Evolutionary conservation across 257 asterid genomes (phyloP).

Genomic region (Forsythia suspensa): DNA sequence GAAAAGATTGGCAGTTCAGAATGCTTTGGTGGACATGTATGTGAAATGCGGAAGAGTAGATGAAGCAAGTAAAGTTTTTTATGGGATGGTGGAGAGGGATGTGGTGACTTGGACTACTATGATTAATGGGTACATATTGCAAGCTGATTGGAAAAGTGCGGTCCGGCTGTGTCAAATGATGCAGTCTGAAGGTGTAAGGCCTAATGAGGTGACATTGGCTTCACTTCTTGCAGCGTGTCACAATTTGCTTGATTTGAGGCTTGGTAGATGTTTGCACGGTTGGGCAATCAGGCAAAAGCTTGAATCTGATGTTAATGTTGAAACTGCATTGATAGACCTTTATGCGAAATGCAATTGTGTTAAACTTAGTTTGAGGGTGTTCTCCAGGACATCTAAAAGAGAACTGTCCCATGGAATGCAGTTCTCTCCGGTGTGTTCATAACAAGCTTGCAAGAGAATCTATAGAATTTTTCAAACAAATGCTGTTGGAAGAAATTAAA

Average conservation of each 20-base stretch:
- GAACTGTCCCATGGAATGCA: constrained; percentile 89
- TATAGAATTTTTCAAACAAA: constrained; percentile 63
- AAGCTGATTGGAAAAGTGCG: constrained; percentile 42
- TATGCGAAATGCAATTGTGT: constrained; percentile 71
- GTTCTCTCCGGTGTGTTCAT: constrained; percentile 67
- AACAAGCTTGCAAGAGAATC: constrained; percentile 63
- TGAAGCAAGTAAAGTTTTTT: constrained; percentile 63
- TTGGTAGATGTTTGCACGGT: constrained; percentile 88
- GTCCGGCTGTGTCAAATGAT: constrained; percentile 57
- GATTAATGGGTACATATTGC: constrained; percentile 68
- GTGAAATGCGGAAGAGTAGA: constrained; percentile 69
- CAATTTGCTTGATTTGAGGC: constrained; percentile 52
- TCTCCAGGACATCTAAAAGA: constrained; percentile 58
- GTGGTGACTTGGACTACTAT: constrained; percentile 85
- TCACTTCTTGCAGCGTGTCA: constrained; percentile 72
- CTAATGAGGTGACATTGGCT: constrained; percentile 80
- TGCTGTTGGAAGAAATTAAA: constrained; percentile 56
- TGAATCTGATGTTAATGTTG: constrained; percentile 73
- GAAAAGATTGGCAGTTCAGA: constrained; percentile 58
- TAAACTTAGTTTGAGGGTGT: constrained; percentile 52
- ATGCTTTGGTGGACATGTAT: constrained; percentile 84
- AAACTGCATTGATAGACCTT: constrained; percentile 76
- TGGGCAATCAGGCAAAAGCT: constrained; percentile 71
- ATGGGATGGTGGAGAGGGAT: constrained; percentile 61
- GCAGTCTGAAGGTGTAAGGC: constrained; percentile 80